Evolutionary conservation across 1,284 basidiomycete genomes (phyloP).

Genomic region (Marasmius oreades): DNA sequence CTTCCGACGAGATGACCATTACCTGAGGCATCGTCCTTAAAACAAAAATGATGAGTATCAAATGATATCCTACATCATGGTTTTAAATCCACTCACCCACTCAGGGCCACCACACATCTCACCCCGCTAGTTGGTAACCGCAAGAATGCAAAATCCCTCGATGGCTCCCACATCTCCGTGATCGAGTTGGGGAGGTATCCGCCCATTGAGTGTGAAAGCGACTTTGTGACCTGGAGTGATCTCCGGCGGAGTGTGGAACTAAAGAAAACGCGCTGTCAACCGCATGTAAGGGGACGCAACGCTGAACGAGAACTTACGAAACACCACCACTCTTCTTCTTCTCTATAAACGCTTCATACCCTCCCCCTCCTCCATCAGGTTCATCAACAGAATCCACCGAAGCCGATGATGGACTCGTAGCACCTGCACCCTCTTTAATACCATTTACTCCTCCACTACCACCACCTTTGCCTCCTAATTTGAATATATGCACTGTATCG

Average conservation of each 20-base stretch:
- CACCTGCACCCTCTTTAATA: neutral
- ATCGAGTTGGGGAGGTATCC: conserved; percentile 89
- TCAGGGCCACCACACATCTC: conserved; percentile 82
- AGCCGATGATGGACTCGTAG: conserved; percentile 33
- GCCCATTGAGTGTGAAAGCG: conserved; percentile 78
- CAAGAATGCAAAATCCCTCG: conserved; percentile 91
- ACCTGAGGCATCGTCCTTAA: conserved; percentile 93
- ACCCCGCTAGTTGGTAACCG: conserved; percentile 82
- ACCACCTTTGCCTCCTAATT: conserved; percentile 49
- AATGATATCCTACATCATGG: neutral
- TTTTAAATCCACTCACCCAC: conserved; percentile 58
- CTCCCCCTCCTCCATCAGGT: conserved; percentile 55
- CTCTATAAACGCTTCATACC: conserved; percentile 75
- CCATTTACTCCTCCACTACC: neutral
- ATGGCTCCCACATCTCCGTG: conserved; percentile 97
- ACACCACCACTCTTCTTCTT: conserved; percentile 61
- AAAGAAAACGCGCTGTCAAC: conserved; percentile 3
- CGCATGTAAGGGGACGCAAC: conserved; percentile 2
- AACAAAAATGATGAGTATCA: neutral
- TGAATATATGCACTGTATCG: conserved; percentile 98
- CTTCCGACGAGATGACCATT: conserved; percentile 95
- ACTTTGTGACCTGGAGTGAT: conserved; percentile 78
- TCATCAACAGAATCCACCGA: conserved; percentile 58
- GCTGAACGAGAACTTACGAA: conserved; percentile 36
- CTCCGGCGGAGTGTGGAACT: conserved; percentile 64